Conservation (phyloP, 2,329 filamentous ascomycete species). For the Aspergillus aculeatinus region DNA sequence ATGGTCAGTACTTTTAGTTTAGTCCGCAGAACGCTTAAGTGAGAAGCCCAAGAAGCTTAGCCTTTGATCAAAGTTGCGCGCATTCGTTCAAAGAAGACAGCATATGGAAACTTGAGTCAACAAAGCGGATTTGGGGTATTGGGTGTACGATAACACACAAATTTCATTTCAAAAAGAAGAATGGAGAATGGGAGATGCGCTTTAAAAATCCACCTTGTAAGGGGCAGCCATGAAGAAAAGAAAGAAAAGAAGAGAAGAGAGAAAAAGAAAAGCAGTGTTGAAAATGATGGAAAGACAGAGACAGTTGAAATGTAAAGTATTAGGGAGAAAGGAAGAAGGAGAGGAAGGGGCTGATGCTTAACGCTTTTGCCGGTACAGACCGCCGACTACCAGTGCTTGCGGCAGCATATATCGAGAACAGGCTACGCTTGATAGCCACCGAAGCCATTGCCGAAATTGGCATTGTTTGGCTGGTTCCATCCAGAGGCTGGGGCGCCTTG, state of each 20-base stretch:
- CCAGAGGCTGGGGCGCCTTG: conserved; percentile 53
- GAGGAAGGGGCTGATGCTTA: conserved; percentile 16
- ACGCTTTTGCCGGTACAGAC: conserved; percentile 17
- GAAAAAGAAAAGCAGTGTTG: conserved; percentile 20
- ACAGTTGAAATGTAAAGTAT: conserved; percentile 20
- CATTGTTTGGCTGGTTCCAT: conserved; percentile 53
- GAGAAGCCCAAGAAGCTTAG: conserved; percentile 34
- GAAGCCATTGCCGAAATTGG: conserved; percentile 56
- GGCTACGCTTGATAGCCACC: conserved; percentile 60
- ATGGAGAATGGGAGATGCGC: conserved; percentile 36
- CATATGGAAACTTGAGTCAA: conserved; percentile 33
- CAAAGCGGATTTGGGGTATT: conserved; percentile 45
- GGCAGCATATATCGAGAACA: conserved; percentile 8
- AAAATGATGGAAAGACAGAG: conserved; percentile 19
- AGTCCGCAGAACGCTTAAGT: conserved; percentile 32
- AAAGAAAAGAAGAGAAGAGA: conserved; percentile 15
- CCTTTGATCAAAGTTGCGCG: conserved; percentile 31
- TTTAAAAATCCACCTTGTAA: conserved; percentile 39
- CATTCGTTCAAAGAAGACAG: conserved; percentile 31
- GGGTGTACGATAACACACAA: conserved; percentile 42
- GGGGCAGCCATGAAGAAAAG: conserved; percentile 28
- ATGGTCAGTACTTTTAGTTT: conserved; percentile 38
- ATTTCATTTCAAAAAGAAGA: conserved; percentile 45
- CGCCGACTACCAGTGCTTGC: conserved; percentile 16
- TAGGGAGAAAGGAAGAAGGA: conserved; percentile 15